Evolutionary conservation across 2,329 filamentous ascomycete genomes (phyloP), one percentile per base, ranked within the genome.

Genomic region (Kalmusia sp.): DNA sequence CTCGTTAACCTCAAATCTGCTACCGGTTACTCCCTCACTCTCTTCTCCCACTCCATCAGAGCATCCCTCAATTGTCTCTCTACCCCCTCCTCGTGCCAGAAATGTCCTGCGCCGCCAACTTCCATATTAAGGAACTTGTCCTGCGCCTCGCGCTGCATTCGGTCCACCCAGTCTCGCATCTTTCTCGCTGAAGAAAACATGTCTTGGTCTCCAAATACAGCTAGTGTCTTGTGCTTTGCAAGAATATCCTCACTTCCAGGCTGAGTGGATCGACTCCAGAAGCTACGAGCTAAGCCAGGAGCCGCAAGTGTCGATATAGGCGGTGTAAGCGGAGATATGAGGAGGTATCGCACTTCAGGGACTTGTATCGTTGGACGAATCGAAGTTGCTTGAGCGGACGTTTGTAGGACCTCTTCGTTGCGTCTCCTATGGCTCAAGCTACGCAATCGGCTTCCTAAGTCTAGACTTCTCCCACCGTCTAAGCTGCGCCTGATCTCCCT

Each of bases 161-260:
- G 80, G 34, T 77, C 75, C 8, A 79, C 79, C 93, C 93, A 96
- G 1, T 79, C 75, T 9, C 83, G 81, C 61, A 93, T 78, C 70
- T 85, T 90, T 52, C 80, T 82, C 3, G 78, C 79, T 1, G 87
- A 83, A 1, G 90, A 87, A 59, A 97, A 96, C 0, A 82, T 76
- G 71, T 98, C 93, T 3, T 83, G 79, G 45, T 88, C 85, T 1
- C 93, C 93, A 66, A 87, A 96, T 0, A 96, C 73, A 0, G 85
- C 87, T 28, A 96, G 71, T 0, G 88, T 88, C 4, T 49, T 48
- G 41, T 69, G 60, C 31, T 62, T 65, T 4, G 61, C 64, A 31
- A 73, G 50, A 9, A 59, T 49, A 9, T 70, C 62, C 4, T 50
- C 47, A 12, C 50, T 7, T 1, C 46, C 41, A 22, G 59, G 56